Percentiles rank a stretch among this genome's conserved stretches.
Conservation (phyloP, 2,329 filamentous ascomycete genomes). For the Pestalotiopsis sp. region DNA sequence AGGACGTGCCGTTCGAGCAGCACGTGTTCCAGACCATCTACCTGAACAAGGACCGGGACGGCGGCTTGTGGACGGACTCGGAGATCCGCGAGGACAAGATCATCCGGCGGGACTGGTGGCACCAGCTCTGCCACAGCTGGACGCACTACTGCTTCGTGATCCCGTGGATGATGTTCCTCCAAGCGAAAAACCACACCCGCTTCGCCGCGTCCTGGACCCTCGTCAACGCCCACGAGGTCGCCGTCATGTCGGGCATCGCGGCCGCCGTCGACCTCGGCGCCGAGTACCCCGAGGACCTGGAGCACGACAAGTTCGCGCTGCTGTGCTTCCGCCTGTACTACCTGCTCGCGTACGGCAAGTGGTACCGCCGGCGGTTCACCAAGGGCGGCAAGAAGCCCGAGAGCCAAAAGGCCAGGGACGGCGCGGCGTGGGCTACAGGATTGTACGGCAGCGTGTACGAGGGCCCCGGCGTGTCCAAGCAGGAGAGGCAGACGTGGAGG, state of each 20-base stretch:
- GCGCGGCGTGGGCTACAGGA: constrained; percentile 58
- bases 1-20: constrained; percentile 40
- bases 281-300: constrained; percentile 63
- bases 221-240: constrained; percentile 69
- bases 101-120: constrained; percentile 63
- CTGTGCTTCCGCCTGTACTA: constrained; percentile 65
- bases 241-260: constrained; percentile 68
- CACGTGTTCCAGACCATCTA: constrained; percentile 53
- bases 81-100: constrained; percentile 57
- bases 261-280: constrained; percentile 71
- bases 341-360: constrained; percentile 61
- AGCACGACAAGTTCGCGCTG: constrained; percentile 64
- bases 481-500: constrained; percentile 56
- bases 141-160: constrained; percentile 63
- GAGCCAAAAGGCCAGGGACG: constrained; percentile 44
- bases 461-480: constrained; percentile 56
- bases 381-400: constrained; percentile 20
- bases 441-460: constrained; percentile 62
- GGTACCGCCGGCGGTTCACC: constrained; percentile 51
- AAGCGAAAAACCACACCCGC: constrained; percentile 60
- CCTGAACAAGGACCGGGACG: constrained; percentile 58
- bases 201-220: constrained; percentile 69
- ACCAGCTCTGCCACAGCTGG: constrained; percentile 62
- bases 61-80: constrained; percentile 54
- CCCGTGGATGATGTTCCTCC: constrained; percentile 68